Percentiles rank a stretch among this genome's conserved stretches.
phyloP scores from a whole-genome alignment of 768 basidiomycete genomes.

The Pisolithus microcarpus region DNA sequence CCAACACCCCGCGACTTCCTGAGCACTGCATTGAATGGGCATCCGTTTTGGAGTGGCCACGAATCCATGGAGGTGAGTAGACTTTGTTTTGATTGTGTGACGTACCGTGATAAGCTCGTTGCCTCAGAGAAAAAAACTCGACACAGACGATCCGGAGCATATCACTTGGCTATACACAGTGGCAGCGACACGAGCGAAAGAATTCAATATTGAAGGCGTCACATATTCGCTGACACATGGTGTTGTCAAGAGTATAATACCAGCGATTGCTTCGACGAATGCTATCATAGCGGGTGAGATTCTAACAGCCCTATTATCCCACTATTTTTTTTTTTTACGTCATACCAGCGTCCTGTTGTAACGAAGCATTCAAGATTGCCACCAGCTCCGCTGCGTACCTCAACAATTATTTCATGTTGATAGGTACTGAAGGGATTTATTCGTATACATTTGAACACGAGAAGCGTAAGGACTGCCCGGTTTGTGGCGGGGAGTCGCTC shows the following conservation, averaged over 20 bases:
- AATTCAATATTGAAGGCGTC: constrained; percentile 97
- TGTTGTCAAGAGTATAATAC: constrained; percentile 99
- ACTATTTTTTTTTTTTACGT: constrained; percentile 6
- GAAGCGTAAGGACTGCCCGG: constrained; percentile 87
- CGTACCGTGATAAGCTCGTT: constrained; percentile 1
- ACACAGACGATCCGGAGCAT: constrained; percentile 96
- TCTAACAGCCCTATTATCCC: background rate
- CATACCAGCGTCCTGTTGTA: constrained; percentile 82
- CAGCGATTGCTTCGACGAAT: constrained; percentile 97
- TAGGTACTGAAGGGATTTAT: constrained; percentile 94
- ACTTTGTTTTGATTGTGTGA: background rate
- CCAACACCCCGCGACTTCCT: constrained; percentile 94
- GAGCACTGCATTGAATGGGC: constrained; percentile 99
- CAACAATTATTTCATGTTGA: constrained; percentile 98
- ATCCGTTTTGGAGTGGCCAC: constrained; percentile 97
- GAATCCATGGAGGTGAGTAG: constrained; percentile 69
- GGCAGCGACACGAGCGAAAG: constrained; percentile 76
- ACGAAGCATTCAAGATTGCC: constrained; percentile 98
- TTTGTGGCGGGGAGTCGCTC: constrained; percentile 88
- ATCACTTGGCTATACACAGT: constrained; percentile 87
- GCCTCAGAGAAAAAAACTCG: constrained; percentile 78
- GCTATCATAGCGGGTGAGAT: constrained; percentile 88
- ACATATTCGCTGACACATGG: constrained; percentile 98
- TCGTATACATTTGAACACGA: constrained; percentile 97
- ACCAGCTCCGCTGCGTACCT: constrained; percentile 91